Base-by-base conservation (phyloP, 1,139 yeast genomes). In the Pneumocystis murina region DNA sequence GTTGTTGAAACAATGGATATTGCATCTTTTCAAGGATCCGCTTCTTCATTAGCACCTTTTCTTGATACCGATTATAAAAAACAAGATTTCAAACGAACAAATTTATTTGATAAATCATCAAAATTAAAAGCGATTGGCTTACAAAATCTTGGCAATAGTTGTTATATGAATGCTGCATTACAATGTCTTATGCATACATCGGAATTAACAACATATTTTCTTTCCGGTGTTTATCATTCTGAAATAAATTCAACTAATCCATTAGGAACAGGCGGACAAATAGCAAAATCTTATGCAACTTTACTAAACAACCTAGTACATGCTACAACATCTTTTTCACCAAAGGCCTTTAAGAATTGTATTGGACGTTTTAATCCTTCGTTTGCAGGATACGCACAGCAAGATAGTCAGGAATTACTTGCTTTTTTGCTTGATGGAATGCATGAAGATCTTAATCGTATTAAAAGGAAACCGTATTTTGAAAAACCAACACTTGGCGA, bases 141-240 rank as follows among this genome's bases (percentile, higher is more conserved):
- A 62, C 79, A 80, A 60, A 92, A 92, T 71, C 76, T 92, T 68
- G 98, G 98, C 6, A 92, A 92, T 72, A 87, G 96, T 0, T 92
- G 98, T 73, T 92, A 90, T 73, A 92, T 92, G 97, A 92, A 92
- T 74, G 88, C 96, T 17, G 97, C 97, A 0, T 76, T 92, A 64
- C 98, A 92, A 72, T 92, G 97, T 71, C 76, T 92, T 62, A 80
- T 84, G 0, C 98, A 92, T 71, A 80, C 91, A 14, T 96, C 96
- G 0, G 97, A 90, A 72, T 75, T 92, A 58, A 82, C 85, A 20
- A 79, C 83, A 61, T 92, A 89, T 72, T 92, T 92, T 71, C 39
- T 58, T 12, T 58, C 81, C 70, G 80, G 82, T 63, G 77, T 82
- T n/a, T 87, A 78, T 71, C 78, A 79, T 68, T 74, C 75, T 6